These are phyloP conservation scores for Thecaphora frezii DNA, from an alignment of 1,284 basidiomycete genomes.

Conservation along the genomic window DNA sequence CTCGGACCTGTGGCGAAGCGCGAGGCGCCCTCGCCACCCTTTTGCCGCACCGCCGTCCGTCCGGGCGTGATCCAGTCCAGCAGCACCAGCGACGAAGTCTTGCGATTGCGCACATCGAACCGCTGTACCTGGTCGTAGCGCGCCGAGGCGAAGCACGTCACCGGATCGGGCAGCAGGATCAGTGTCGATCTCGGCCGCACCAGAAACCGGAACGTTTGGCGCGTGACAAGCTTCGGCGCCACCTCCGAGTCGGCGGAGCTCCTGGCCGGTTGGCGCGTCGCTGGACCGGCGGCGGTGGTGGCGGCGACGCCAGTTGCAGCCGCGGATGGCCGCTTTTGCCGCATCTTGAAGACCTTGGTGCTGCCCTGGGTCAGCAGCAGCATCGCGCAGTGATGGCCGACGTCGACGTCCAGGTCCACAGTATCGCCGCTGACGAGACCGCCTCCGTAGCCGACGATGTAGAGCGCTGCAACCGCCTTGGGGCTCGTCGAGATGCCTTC, in stretches of 20 bases:
- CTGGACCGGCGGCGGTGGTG: no score
- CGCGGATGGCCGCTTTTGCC: slow-evolving; percentile 9
- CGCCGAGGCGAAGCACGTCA: slow-evolving; percentile 48
- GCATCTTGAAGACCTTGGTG: slow-evolving; percentile 55
- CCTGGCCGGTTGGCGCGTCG: no score
- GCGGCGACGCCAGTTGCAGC: no score
- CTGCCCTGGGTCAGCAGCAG: slow-evolving; percentile 79
- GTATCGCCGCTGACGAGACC: slow-evolving; percentile 87
- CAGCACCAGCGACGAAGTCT: slow-evolving; percentile 39
- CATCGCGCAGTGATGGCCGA: slow-evolving; percentile 67
- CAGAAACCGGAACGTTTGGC: slow-evolving; percentile 33
- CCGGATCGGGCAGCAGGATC: slow-evolving; percentile 50
- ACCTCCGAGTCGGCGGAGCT: neutral
- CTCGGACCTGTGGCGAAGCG: neutral
- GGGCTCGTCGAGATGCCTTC: slow-evolving; percentile 50
- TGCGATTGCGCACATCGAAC: slow-evolving; percentile 39
- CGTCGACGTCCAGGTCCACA: slow-evolving; percentile 69
- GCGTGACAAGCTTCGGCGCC: slow-evolving; percentile 8
- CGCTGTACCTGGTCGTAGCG: slow-evolving; percentile 51
- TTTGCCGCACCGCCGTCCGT: slow-evolving; percentile 13
- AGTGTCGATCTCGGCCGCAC: slow-evolving; percentile 41
- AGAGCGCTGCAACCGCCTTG: slow-evolving; percentile 69
- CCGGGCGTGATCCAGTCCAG: slow-evolving; percentile 58
- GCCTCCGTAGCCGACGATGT: slow-evolving; percentile 86
- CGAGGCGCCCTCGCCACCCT: neutral